A percentile compares a stretch with the other conserved stretches of the same genome.
phyloP scores from a whole-genome alignment of 2,329 filamentous ascomycete species.

The Tolypocladium guangdongense region DNA sequence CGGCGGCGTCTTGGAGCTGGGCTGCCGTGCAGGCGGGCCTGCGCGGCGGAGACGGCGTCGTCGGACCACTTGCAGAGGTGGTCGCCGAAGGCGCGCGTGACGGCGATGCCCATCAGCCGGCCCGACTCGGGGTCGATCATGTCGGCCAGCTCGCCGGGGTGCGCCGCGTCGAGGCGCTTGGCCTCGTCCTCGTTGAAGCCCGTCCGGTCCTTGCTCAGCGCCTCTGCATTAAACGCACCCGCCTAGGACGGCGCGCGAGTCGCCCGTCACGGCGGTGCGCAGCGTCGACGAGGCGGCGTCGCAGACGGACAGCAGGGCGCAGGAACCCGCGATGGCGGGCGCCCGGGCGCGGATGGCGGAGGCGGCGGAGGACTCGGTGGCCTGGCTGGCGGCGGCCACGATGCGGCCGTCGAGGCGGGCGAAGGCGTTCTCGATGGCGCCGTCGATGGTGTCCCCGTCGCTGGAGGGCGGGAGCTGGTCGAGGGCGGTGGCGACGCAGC shows the following conservation, averaged over 20 bases:
- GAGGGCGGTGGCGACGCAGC: slow-evolving; percentile 27
- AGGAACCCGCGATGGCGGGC: slow-evolving; percentile 41
- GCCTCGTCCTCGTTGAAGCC: slow-evolving; percentile 51
- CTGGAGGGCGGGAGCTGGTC: slow-evolving; percentile 14
- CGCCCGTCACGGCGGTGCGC: slow-evolving; percentile 55
- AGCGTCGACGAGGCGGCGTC: slow-evolving; percentile 42
- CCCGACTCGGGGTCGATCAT: slow-evolving; percentile 37
- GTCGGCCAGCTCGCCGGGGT: slow-evolving; percentile 50
- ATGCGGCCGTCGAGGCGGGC: slow-evolving; percentile 46
- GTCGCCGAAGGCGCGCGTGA: slow-evolving; percentile 60
- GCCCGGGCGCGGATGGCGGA: slow-evolving; percentile 20
- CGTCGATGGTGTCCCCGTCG: slow-evolving; percentile 36
- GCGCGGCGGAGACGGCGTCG: slow-evolving; percentile 21
- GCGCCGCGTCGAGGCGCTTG: slow-evolving; percentile 39
- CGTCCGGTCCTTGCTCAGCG: slow-evolving; percentile 55
- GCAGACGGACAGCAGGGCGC: slow-evolving; percentile 52
- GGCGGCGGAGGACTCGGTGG: slow-evolving; percentile 14
- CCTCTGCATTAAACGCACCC: slow-evolving; percentile 35
- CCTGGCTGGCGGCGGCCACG: slow-evolving; percentile 24
- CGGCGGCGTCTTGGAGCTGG: slow-evolving; percentile 43
- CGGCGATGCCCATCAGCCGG: slow-evolving; percentile 47
- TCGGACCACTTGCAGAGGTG: slow-evolving; percentile 56
- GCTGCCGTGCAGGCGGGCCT: slow-evolving; percentile 33
- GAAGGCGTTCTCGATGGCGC: slow-evolving; percentile 47
- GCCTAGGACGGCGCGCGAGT: slow-evolving; percentile 55